Percentiles rank a stretch among this genome's conserved stretches.
These are phyloP conservation scores for Lantana camara DNA, from an alignment of 257 asterid genomes.

Conservation along the genomic window DNA sequence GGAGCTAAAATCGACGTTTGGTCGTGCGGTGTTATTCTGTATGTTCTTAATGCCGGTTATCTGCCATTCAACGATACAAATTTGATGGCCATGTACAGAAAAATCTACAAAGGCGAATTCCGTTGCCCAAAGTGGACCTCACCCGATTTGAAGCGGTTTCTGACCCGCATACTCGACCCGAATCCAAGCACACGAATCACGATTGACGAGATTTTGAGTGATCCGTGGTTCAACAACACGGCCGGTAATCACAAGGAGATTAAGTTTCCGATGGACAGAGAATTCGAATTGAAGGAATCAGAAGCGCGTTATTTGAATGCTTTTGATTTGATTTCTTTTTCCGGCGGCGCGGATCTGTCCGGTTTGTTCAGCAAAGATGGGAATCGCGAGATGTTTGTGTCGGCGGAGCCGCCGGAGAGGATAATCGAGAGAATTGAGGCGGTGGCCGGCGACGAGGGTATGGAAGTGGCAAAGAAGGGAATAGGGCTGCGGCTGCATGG, in stretches of 20 bases:
- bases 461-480: slow-evolving; percentile 39
- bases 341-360: slow-evolving; percentile 53
- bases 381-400: slow-evolving; percentile 40
- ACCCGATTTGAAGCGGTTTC: slow-evolving; percentile 48
- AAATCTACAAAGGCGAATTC: slow-evolving; percentile 71
- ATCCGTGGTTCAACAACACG: slow-evolving; percentile 64
- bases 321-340: slow-evolving; percentile 49
- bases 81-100: slow-evolving; percentile 71
- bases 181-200: slow-evolving; percentile 67
- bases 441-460: slow-evolving; percentile 42
- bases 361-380: slow-evolving; percentile 40
- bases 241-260: slow-evolving; percentile 47
- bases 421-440: slow-evolving; percentile 39
- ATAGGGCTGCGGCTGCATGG: slow-evolving; percentile 42
- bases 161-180: slow-evolving; percentile 56
- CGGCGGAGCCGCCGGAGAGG: slow-evolving; percentile 36
- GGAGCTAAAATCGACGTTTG: slow-evolving; percentile 77
- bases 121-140: slow-evolving; percentile 75
- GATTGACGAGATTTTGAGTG: slow-evolving; percentile 44
- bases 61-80: slow-evolving; percentile 74
- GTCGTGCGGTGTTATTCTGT: slow-evolving; percentile 81
- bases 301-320: slow-evolving; percentile 45
- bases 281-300: slow-evolving; percentile 42
- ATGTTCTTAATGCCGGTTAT: slow-evolving; percentile 66
- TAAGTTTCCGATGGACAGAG: slow-evolving; percentile 35